These are phyloP conservation scores for Platanthera guangdongensis DNA, from an alignment of 106 monocot species.

Conservation along the genomic window DNA sequence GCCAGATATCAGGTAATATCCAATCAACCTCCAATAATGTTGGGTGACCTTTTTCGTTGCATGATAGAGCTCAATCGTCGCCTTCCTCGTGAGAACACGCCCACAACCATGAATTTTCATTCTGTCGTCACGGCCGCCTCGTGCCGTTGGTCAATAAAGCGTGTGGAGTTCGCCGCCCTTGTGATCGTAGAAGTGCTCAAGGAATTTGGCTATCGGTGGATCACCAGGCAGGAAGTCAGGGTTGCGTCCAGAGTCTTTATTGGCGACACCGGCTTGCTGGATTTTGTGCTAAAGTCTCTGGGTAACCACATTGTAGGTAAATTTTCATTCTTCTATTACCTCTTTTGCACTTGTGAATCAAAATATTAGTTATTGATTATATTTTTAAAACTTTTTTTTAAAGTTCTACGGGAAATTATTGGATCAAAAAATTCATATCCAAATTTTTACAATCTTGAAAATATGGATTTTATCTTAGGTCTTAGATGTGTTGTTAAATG, in stretches of 20 bases:
- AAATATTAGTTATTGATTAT: too few relatives aligned
- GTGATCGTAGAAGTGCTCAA: conserved; percentile 72
- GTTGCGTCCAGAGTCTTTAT: conserved; percentile 65
- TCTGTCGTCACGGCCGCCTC: conserved; percentile 39
- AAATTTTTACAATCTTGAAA: too few relatives aligned
- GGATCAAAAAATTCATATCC: too few relatives aligned
- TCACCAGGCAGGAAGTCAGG: conserved; percentile 78
- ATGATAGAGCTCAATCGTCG: conserved; percentile 53
- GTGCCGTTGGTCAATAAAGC: conserved; percentile 75
- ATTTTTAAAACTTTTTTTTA: too few relatives aligned
- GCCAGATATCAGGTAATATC: conserved; percentile 57
- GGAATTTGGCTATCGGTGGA: conserved; percentile 49
- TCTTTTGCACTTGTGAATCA: too few relatives aligned
- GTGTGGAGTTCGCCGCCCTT: conserved; percentile 80
- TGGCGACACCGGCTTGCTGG: conserved; percentile 80
- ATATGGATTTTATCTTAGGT: too few relatives aligned
- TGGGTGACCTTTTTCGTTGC: conserved; percentile 62
- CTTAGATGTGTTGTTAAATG: too few relatives aligned
- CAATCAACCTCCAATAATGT: conserved; percentile 24
- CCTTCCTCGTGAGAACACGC: conserved; percentile 29
- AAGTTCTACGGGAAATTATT: too few relatives aligned
- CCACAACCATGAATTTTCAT: conserved; percentile 38
- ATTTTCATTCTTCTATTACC: not conserved
- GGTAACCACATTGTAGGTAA: conserved; percentile 61
- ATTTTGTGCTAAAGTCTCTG: conserved; percentile 76